Conservation (phyloP, 495 filamentous ascomycete genomes). For the Lichina pygmaea region DNA sequence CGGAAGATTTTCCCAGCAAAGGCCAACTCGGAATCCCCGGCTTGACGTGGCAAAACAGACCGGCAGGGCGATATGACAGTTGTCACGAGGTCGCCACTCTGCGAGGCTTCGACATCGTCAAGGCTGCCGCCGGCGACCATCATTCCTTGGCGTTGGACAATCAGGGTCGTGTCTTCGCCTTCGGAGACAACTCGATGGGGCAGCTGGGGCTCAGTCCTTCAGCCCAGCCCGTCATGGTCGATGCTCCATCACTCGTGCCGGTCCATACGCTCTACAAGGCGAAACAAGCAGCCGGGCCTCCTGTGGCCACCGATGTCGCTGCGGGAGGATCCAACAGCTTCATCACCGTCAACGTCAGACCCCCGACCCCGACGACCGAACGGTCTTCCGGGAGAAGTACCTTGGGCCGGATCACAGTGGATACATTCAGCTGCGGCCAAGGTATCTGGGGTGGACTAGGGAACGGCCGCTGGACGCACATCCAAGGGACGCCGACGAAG, state of each 20-base stretch:
- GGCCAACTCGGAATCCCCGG: conserved; percentile 76
- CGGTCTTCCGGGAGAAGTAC: conserved; percentile 4
- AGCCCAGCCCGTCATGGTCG: conserved; percentile 28
- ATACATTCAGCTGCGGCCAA: conserved; percentile 65
- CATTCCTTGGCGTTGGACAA: conserved; percentile 58
- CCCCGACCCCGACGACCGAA: conserved; percentile 8
- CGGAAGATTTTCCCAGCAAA: conserved; percentile 45
- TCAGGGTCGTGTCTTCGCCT: conserved; percentile 54
- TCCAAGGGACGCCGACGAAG: conserved; percentile 52
- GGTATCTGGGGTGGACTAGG: conserved; percentile 66
- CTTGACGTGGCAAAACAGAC: conserved; percentile 51
- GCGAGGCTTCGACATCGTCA: conserved; percentile 31
- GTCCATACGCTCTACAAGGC: conserved; percentile 42
- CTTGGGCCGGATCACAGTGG: conserved; percentile 29
- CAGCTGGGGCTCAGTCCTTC: conserved; percentile 57
- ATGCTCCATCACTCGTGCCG: conserved; percentile 40
- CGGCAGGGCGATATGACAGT: conserved; percentile 49
- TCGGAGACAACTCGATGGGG: conserved; percentile 72
- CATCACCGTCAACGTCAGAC: conserved; percentile 54
- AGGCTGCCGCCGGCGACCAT: conserved; percentile 63
- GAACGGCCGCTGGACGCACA: conserved; percentile 73
- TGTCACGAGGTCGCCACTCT: conserved; percentile 48
- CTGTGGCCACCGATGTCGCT: conserved; percentile 42
- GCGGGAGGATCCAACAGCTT: conserved; percentile 72
- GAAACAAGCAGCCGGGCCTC: conserved; percentile 17